Conservation (phyloP, 495 filamentous ascomycete genomes). For the Glutinoglossum americanum region DNA sequence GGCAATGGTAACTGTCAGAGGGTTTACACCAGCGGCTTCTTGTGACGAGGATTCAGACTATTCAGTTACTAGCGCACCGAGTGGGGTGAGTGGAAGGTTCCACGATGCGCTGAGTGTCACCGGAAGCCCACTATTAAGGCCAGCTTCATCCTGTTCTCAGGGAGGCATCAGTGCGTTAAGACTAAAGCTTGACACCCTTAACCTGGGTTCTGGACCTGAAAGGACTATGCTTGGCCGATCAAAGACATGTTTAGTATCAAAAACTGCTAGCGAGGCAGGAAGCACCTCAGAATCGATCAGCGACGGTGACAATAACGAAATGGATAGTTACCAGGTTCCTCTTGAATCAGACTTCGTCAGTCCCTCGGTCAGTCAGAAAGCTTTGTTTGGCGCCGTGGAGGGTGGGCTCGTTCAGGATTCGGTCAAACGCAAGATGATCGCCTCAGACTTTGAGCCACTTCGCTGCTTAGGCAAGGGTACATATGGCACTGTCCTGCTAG, state of each 20-base stretch:
- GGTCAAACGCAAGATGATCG: slow-evolving; percentile 56
- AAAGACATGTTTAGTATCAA: slow-evolving; percentile 6
- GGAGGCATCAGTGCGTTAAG: slow-evolving; percentile 61
- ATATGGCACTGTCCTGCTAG: slow-evolving; percentile 80
- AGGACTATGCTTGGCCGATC: slow-evolving; percentile 3
- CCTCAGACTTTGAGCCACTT: slow-evolving; percentile 75
- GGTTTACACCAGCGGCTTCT: slow-evolving; percentile 71
- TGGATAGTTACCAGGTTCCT: slow-evolving; percentile 72
- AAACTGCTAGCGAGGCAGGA: slow-evolving; percentile 24
- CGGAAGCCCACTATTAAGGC: slow-evolving; percentile 35
- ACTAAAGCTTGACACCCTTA: slow-evolving; percentile 50
- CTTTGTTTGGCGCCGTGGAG: slow-evolving; percentile 18
- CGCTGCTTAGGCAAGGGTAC: slow-evolving; percentile 93
- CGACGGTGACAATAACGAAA: slow-evolving; percentile 27
- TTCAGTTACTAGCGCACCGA: slow-evolving; percentile 28
- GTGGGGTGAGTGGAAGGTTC: slow-evolving; percentile 12
- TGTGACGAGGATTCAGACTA: slow-evolving; percentile 72
- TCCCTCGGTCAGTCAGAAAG: slow-evolving; percentile 31
- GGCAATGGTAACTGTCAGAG: slow-evolving; percentile 52
- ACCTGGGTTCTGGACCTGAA: slow-evolving; percentile 11
- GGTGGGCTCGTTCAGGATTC: slow-evolving; percentile 20
- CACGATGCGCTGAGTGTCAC: slow-evolving; percentile 16
- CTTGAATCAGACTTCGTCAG: slow-evolving; percentile 77
- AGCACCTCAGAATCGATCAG: slow-evolving; percentile 32
- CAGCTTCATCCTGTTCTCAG: slow-evolving; percentile 28